Percentiles rank a stretch among this genome's conserved stretches.
Evolutionary conservation across 2,329 filamentous ascomycete genomes (phyloP).

Genomic region (Cercospora nicotianae): DNA sequence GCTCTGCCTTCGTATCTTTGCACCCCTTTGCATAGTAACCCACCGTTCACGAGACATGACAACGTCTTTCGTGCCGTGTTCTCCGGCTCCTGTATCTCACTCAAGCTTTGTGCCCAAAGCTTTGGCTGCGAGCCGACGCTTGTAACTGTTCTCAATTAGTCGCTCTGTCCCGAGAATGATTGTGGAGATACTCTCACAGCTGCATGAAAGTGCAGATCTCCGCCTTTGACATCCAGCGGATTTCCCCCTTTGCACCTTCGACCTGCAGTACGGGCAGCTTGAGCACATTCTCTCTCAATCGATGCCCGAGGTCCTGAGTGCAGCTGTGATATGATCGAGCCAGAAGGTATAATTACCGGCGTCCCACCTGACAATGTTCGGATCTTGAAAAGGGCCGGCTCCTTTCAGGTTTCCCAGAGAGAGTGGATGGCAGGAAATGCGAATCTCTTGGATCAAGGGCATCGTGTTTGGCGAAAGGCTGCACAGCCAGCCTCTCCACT

Average conservation of each 20-base stretch:
- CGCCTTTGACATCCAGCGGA: no score
- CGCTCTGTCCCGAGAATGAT: not conserved
- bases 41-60: no score
- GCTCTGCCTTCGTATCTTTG: not conserved
- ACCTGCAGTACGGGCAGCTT: not conserved
- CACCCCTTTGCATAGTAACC: not conserved
- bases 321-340: no score
- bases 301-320: not conserved
- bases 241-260: no score
- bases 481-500: not conserved
- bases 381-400: no score
- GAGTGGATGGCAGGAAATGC: no score
- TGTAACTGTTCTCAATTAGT: not conserved
- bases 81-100: no score
- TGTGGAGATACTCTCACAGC: not conserved
- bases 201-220: not conserved
- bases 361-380: no score
- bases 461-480: not conserved
- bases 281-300: not conserved
- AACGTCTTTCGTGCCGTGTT: no score
- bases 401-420: no score
- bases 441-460: not conserved
- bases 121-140: not conserved
- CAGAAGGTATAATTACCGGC: no score
- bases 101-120: no score